phyloP scores from a whole-genome alignment of 768 basidiomycete species.

The Strobilomyces dryophilus region DNA sequence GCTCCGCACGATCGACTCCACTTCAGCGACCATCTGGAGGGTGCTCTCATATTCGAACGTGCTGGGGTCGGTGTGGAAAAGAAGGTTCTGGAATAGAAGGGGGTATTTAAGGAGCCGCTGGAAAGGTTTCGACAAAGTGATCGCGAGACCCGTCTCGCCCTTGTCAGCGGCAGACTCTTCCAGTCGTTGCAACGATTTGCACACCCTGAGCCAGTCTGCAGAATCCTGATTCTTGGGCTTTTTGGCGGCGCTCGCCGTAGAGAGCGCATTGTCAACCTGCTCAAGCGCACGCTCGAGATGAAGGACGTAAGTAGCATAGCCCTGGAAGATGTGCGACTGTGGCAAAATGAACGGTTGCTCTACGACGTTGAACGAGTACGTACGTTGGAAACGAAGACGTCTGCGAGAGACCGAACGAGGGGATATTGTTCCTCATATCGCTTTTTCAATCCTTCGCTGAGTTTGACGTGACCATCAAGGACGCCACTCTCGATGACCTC shows the following conservation, averaged over 20 bases:
- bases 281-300: conserved; percentile 88
- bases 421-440: conserved; percentile 96
- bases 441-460: conserved; percentile 81
- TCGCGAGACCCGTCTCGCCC: conserved; percentile 92
- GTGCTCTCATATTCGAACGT: conserved; percentile 98
- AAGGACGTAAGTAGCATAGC: conserved; percentile 93
- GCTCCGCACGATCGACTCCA: conserved; percentile 91
- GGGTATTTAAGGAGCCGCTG: conserved; percentile 97
- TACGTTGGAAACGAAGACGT: conserved; percentile 94
- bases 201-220: conserved; percentile 73
- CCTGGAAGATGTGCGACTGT: conserved; percentile 89
- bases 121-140: conserved; percentile 95
- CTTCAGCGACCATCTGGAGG: conserved; percentile 93
- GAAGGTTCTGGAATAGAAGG: conserved; percentile 92
- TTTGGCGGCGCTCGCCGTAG: conserved; percentile 56
- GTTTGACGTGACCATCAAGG: conserved; percentile 81
- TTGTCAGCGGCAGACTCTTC: conserved; percentile 79
- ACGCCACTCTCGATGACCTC: conserved; percentile 86
- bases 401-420: conserved; percentile 86
- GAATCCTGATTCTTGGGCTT: conserved; percentile 81
- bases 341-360: conserved; percentile 18
- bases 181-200: conserved; percentile 67
- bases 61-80: conserved; percentile 95
- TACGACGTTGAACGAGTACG: conserved; percentile 31
- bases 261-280: conserved; percentile 78